Conservation (phyloP, 176 grass and related monocot genomes). For the Phoenix dactylifera region DNA sequence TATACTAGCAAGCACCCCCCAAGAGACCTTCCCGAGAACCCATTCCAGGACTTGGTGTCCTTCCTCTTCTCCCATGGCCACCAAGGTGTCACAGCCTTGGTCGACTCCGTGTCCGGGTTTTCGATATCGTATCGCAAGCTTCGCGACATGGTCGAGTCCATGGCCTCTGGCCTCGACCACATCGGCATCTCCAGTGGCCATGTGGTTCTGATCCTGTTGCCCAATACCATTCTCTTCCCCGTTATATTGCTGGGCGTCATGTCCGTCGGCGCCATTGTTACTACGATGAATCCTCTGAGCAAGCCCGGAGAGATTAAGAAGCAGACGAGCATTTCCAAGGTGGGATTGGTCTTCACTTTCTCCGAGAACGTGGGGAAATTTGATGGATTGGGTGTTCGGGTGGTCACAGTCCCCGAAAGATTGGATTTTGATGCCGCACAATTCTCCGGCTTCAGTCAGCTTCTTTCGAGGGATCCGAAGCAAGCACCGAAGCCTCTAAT, state of each 20-base stretch:
- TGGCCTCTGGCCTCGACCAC: conserved; percentile 39
- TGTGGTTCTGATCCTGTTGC: conserved; percentile 50
- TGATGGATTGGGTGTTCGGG: conserved; percentile 10
- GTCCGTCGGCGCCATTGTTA: conserved; percentile 37
- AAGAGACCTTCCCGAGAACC: conserved; percentile 35
- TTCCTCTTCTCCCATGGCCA: conserved; percentile 56
- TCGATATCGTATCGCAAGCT: conserved; percentile 40
- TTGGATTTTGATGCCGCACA: conserved; percentile 2
- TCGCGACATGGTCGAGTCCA: conserved; percentile 38
- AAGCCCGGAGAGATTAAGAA: conserved; percentile 44
- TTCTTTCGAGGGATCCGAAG: conserved; percentile 14
- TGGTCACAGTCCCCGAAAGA: conserved; percentile 45
- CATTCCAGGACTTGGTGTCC: conserved; percentile 47
- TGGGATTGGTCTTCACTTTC: conserved; percentile 36
- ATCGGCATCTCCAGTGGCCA: conserved; percentile 20
- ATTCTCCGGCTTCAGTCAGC: conserved; percentile 29
- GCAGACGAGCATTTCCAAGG: conserved; percentile 14
- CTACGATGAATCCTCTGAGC: conserved; percentile 49
- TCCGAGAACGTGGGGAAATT: conserved; percentile 25
- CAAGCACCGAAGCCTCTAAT: conserved; percentile 16
- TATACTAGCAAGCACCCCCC: conserved; percentile 43
- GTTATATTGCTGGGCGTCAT: conserved; percentile 55
- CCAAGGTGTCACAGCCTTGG: conserved; percentile 16
- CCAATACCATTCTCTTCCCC: conserved; percentile 55
- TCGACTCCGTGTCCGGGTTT: conserved; percentile 40